These are phyloP conservation scores for Mycoemilia scoparia DNA, from an alignment of 192 early-diverging fungal species.

Conservation along the genomic window DNA sequence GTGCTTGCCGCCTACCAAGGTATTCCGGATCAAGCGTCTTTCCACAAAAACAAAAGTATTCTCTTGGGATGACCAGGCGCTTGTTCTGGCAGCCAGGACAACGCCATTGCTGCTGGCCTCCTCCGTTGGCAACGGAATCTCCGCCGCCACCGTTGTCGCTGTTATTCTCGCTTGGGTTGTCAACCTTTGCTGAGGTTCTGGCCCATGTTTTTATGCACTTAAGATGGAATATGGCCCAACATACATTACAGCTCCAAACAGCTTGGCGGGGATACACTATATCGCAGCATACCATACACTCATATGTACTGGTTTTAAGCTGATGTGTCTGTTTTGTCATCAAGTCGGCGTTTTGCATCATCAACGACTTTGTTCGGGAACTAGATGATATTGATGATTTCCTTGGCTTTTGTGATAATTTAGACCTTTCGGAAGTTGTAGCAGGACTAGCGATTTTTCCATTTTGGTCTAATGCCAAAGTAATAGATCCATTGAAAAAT, in stretches of 20 bases:
- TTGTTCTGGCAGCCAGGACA: slow-evolving; percentile 84
- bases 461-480: too few species aligned
- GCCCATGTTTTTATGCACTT: slow-evolving; percentile 73
- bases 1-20: slow-evolving; percentile 36
- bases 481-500: too few species aligned
- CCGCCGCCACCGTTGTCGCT: slow-evolving; percentile 2
- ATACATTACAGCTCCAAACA: slow-evolving; percentile 71
- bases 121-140: slow-evolving; percentile 3
- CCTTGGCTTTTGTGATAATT: too few species aligned
- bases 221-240: slow-evolving; percentile 84
- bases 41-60: slow-evolving; percentile 81
- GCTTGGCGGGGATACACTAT: slow-evolving; percentile 43
- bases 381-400: too few species aligned
- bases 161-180: slow-evolving; percentile 9
- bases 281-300: slow-evolving; percentile 97
- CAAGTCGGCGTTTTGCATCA: too few species aligned
- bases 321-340: slow-evolving; percentile 41
- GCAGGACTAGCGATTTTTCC: too few species aligned
- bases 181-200: too few species aligned
- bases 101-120: too few species aligned
- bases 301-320: slow-evolving; percentile 53
- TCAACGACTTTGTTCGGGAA: too few species aligned
- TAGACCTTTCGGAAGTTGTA: too few species aligned
- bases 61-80: slow-evolving; percentile 40
- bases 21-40: slow-evolving; percentile 50